These are phyloP conservation scores for Boletus pseudopeckii DNA, from an alignment of 768 basidiomycete species.

Conservation along the genomic window DNA sequence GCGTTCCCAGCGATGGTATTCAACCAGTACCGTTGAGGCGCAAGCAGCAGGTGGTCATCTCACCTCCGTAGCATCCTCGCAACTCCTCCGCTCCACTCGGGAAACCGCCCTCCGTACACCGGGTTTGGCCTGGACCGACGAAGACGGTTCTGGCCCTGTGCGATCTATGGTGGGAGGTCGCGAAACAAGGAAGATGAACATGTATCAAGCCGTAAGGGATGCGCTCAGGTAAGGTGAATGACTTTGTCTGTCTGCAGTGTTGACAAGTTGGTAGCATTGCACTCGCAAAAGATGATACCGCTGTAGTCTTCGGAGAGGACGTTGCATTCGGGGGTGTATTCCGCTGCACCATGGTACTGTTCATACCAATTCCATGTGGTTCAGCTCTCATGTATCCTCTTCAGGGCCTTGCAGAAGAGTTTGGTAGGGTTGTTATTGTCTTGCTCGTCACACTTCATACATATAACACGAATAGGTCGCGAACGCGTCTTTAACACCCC, in stretches of 20 bases:
- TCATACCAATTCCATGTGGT: slow-evolving; percentile 6
- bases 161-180: slow-evolving; percentile 61
- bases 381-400: background rate
- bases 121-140: slow-evolving; percentile 69
- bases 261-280: slow-evolving; percentile 57
- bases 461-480: slow-evolving; percentile 47
- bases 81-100: slow-evolving; percentile 59
- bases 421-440: slow-evolving; percentile 49
- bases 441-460: background rate
- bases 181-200: slow-evolving; percentile 93
- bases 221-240: slow-evolving; percentile 64
- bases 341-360: slow-evolving; percentile 80
- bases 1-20: slow-evolving; percentile 42
- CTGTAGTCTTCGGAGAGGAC: slow-evolving; percentile 89
- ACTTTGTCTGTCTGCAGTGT: background rate
- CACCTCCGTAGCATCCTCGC: slow-evolving; percentile 67
- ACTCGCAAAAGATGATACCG: slow-evolving; percentile 77
- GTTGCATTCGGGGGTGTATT: slow-evolving; percentile 96
- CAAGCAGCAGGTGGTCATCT: slow-evolving; percentile 81
- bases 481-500: slow-evolving; percentile 97
- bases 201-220: slow-evolving; percentile 89
- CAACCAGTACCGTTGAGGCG: slow-evolving; percentile 49
- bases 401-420: slow-evolving; percentile 89
- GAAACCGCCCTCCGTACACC: slow-evolving; percentile 71
- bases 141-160: slow-evolving; percentile 41